A percentile compares a stretch with the other conserved stretches of the same genome.
phyloP scores from a whole-genome alignment of 2,329 filamentous ascomycete species.

The Xylaria polymorpha region DNA sequence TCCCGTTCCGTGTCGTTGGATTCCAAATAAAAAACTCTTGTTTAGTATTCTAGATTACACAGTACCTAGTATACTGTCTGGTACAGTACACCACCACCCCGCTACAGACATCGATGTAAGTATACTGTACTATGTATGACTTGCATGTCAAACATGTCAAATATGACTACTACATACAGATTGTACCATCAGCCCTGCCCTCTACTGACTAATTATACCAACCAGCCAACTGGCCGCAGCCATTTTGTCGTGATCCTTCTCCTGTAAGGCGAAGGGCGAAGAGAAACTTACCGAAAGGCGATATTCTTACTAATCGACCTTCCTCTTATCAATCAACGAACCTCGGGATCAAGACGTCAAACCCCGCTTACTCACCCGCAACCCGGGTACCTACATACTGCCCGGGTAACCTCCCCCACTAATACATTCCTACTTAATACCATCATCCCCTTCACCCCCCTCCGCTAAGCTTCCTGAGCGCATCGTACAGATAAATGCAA shows the following conservation, averaged over 20 bases:
- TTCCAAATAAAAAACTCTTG: conserved; percentile 30
- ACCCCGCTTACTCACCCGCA: conserved; percentile 16
- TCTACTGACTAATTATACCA: not conserved
- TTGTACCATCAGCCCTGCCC: too few species aligned
- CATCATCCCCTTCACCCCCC: conserved; percentile 12
- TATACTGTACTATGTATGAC: not conserved
- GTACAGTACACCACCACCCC: not conserved
- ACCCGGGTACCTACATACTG: not conserved
- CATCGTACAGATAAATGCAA: conserved; percentile 39
- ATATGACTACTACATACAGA: not conserved
- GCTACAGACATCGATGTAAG: not conserved
- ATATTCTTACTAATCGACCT: conserved; percentile 24
- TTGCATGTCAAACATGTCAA: conserved; percentile 10
- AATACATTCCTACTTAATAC: conserved; percentile 8
- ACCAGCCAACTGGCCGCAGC: not conserved
- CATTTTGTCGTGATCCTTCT: conserved; percentile 26
- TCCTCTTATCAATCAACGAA: conserved; percentile 30
- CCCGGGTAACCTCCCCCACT: conserved; percentile 3
- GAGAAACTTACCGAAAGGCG: conserved; percentile 3
- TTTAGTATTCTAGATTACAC: conserved; percentile 2
- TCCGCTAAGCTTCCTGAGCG: not conserved
- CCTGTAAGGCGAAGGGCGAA: conserved; percentile 16
- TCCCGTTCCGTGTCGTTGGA: conserved; percentile 11
- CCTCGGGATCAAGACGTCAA: not conserved
- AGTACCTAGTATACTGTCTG: not conserved